A percentile compares a stretch with the other conserved stretches of the same genome.
Conservation (phyloP, 495 filamentous ascomycete species). For the Penicilliopsis zonata region DNA sequence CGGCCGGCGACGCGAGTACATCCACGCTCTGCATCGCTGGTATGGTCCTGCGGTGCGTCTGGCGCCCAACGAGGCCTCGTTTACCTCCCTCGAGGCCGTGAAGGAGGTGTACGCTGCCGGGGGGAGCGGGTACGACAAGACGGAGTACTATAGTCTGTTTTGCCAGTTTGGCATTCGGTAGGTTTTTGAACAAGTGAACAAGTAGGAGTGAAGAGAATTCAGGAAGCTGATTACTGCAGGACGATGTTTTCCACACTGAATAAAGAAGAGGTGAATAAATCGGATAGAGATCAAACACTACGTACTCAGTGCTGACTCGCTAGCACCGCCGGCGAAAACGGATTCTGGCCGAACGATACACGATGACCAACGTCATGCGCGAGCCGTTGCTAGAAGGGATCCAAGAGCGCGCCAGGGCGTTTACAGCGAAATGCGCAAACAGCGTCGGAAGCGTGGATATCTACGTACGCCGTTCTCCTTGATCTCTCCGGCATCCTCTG, state of each 20-base stretch:
- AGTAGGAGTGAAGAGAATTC: slow-evolving; percentile 1
- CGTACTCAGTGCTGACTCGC: slow-evolving; percentile 4
- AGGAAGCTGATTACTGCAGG: slow-evolving; percentile 10
- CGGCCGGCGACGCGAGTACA: slow-evolving; percentile 37
- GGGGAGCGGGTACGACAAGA: slow-evolving; percentile 58
- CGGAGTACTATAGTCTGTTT: slow-evolving; percentile 54
- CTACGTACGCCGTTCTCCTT: slow-evolving; percentile 31
- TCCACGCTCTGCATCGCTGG: slow-evolving; percentile 40
- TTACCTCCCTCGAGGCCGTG: slow-evolving; percentile 43
- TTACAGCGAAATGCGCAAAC: slow-evolving; percentile 36
- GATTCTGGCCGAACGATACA: slow-evolving; percentile 50
- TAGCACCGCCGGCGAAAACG: slow-evolving; percentile 49
- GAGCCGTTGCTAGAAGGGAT: slow-evolving; percentile 39
- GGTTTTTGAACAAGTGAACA: slow-evolving; percentile 3
- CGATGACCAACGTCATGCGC: slow-evolving; percentile 51
- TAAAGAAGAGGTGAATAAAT: slow-evolving; percentile 35
- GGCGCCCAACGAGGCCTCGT: slow-evolving; percentile 48
- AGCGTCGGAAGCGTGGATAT: slow-evolving; percentile 36
- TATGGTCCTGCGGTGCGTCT: slow-evolving; percentile 48
- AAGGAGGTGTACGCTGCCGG: slow-evolving; percentile 55
- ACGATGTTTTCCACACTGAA: slow-evolving; percentile 51
- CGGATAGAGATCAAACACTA: neutral
- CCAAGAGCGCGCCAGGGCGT: slow-evolving; percentile 36
- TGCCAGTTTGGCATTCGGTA: slow-evolving; percentile 42
- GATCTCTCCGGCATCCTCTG: neutral